Evolutionary conservation across 2,329 filamentous ascomycete species (phyloP).

Genomic region (Pseudogymnoascus sp.): DNA sequence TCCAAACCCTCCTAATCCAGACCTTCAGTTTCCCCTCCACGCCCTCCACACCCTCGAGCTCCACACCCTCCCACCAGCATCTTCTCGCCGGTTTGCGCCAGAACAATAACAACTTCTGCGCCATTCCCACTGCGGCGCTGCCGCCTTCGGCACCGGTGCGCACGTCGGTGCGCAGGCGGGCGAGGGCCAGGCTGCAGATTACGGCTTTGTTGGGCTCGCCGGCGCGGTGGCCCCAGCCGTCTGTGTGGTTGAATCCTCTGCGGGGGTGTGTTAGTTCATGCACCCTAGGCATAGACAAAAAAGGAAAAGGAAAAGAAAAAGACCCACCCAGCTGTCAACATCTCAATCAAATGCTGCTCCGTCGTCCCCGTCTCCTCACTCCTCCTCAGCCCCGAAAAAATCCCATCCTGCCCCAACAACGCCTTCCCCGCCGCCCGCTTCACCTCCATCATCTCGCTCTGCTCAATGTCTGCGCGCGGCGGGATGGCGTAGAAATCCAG

Average conservation of each 20-base stretch:
- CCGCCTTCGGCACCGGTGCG: conserved; percentile 68
- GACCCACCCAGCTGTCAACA: conserved; percentile 92
- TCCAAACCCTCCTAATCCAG: conserved; percentile 98
- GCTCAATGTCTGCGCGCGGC: conserved; percentile 72
- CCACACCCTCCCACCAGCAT: conserved; percentile 99
- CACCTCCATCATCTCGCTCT: conserved; percentile 88
- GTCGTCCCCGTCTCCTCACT: conserved; percentile 95
- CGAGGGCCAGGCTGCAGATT: conserved; percentile 91
- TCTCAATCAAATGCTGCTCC: conserved; percentile 97
- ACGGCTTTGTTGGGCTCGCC: conserved; percentile 97
- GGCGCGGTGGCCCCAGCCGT: conserved; percentile 93
- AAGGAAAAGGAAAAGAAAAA: not conserved
- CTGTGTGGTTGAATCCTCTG: conserved; percentile 94
- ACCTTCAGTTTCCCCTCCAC: conserved; percentile 90
- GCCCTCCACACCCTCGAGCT: conserved; percentile 80
- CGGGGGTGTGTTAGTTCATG: conserved; percentile 16
- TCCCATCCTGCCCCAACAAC: conserved; percentile 82
- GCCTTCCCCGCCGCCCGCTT: conserved; percentile 85
- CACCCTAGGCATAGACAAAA: no score
- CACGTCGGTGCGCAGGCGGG: conserved; percentile 85
- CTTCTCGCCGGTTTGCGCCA: conserved; percentile 94
- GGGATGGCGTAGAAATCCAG: conserved; percentile 97
- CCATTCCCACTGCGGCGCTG: conserved; percentile 87
- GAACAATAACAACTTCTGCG: conserved; percentile 93
- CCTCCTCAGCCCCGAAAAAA: conserved; percentile 89